These are phyloP conservation scores for Cnidoscolus chayamansa DNA, from an alignment of 441 rosid species.

Conservation along the genomic window DNA sequence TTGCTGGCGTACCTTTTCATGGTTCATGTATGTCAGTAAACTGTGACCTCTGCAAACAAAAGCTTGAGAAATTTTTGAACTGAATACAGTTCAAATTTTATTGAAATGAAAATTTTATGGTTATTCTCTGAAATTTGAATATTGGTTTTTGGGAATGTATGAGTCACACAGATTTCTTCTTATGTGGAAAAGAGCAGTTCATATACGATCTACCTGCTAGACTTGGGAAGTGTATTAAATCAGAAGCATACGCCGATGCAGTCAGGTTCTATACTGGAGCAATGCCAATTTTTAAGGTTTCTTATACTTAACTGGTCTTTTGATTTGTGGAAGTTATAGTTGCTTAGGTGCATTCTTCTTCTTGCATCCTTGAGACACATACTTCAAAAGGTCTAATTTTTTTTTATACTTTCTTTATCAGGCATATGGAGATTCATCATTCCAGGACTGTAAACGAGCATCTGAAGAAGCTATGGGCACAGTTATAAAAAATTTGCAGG, in stretches of 20 bases:
- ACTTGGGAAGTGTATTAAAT: conserved; percentile 86
- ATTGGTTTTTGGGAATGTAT: conserved; percentile 28
- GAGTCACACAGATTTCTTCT: conserved; percentile 39
- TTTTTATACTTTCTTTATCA: conserved; percentile 28
- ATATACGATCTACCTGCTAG: conserved; percentile 96
- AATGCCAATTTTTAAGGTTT: conserved; percentile 93
- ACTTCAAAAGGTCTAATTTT: neutral
- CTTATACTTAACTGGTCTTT: conserved; percentile 10
- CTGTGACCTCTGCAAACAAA: neutral
- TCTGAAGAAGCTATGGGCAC: conserved; percentile 86
- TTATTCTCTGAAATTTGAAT: conserved; percentile 6
- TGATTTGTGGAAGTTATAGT: neutral
- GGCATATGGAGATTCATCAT: conserved; percentile 95
- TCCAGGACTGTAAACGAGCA: conserved; percentile 90
- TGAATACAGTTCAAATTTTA: neutral
- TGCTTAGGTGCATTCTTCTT: conserved; percentile 11
- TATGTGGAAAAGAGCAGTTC: conserved; percentile 82
- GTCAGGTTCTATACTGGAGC: conserved; percentile 94
- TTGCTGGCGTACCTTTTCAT: neutral
- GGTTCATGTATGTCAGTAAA: conserved; percentile 11
- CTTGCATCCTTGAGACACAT: neutral
- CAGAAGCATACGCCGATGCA: conserved; percentile 92
- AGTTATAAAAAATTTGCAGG: conserved; percentile 81
- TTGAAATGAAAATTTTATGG: neutral
- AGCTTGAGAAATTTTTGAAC: neutral